These are phyloP conservation scores for Starmera quercuum DNA, from an alignment of 805 yeast genomes.

Conservation along the genomic window DNA sequence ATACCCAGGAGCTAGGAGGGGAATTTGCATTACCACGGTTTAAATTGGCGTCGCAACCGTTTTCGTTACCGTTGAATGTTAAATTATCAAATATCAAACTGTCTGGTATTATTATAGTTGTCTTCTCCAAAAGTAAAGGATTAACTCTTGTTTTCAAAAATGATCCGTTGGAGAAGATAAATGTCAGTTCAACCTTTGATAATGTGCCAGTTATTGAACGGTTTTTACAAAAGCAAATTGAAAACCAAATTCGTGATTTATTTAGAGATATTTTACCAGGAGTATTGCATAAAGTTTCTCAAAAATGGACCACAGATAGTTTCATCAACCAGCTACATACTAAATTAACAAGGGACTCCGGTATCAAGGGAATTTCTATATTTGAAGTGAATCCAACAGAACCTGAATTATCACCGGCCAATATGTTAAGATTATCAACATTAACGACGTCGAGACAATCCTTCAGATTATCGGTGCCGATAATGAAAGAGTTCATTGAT, in stretches of 20 bases:
- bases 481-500: conserved; percentile 49
- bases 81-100: conserved; percentile 64
- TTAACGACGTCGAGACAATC: conserved; percentile 75
- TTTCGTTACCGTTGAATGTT: conserved; percentile 73
- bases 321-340: conserved; percentile 20
- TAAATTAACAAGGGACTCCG: conserved; percentile 15
- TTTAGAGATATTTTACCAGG: conserved; percentile 83
- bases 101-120: conserved; percentile 78
- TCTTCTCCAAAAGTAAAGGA: conserved; percentile 75
- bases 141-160: conserved; percentile 81
- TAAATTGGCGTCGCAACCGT: conserved; percentile 54
- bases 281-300: conserved; percentile 66
- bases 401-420: conserved; percentile 59
- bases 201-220: conserved; percentile 77
- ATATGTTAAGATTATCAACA: conserved; percentile 58
- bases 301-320: conserved; percentile 47
- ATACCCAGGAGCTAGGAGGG: conserved; percentile 23
- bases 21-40: conserved; percentile 62
- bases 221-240: conserved; percentile 76
- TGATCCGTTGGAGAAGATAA: conserved; percentile 80
- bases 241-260: conserved; percentile 67
- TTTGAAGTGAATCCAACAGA: conserved; percentile 48
- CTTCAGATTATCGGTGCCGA: conserved; percentile 58
- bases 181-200: conserved; percentile 82
- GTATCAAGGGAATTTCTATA: conserved; percentile 28